phyloP scores from a whole-genome alignment of 768 basidiomycete genomes.

The Russula earlei region DNA sequence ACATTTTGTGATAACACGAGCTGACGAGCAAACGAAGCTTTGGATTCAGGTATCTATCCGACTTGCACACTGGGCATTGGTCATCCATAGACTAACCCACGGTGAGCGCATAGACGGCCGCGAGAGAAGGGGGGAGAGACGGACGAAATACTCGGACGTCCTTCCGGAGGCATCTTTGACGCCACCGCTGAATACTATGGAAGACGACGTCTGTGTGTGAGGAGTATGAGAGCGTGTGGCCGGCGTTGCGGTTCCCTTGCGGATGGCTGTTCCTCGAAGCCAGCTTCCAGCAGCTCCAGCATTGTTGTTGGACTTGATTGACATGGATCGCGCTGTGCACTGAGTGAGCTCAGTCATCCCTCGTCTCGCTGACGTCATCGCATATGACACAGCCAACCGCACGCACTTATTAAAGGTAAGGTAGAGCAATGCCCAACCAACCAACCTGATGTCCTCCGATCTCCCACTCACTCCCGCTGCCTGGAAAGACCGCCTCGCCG shows the following conservation, averaged over 20 bases:
- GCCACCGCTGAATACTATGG: constrained; percentile 70
- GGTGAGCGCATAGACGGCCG: not conserved
- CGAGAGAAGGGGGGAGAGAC: constrained; percentile 25
- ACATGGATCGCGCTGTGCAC: constrained; percentile 11
- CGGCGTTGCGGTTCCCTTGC: constrained; percentile 46
- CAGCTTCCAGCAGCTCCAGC: constrained; percentile 10
- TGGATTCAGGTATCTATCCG: constrained; percentile 91
- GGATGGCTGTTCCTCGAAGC: constrained; percentile 64
- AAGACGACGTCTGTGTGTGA: constrained; percentile 61
- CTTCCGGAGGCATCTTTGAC: constrained; percentile 82
- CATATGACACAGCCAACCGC: no score
- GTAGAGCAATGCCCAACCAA: not conserved
- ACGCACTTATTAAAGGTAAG: no score
- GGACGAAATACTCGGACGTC: constrained; percentile 71
- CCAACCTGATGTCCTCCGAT: not conserved
- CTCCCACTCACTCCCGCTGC: constrained; percentile 32
- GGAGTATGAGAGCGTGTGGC: constrained; percentile 57
- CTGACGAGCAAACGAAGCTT: constrained; percentile 90
- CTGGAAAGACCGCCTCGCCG: constrained; percentile 46
- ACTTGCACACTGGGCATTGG: constrained; percentile 95
- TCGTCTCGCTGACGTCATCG: no score
- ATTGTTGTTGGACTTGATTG: constrained; percentile 9
- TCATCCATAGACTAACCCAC: constrained; percentile 70
- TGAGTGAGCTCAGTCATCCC: no score
- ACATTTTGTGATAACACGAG: constrained; percentile 99